A percentile compares a stretch with the other conserved stretches of the same genome.
Conservation (phyloP, 495 filamentous ascomycete genomes). For the Hyaloscypha bicolor region DNA sequence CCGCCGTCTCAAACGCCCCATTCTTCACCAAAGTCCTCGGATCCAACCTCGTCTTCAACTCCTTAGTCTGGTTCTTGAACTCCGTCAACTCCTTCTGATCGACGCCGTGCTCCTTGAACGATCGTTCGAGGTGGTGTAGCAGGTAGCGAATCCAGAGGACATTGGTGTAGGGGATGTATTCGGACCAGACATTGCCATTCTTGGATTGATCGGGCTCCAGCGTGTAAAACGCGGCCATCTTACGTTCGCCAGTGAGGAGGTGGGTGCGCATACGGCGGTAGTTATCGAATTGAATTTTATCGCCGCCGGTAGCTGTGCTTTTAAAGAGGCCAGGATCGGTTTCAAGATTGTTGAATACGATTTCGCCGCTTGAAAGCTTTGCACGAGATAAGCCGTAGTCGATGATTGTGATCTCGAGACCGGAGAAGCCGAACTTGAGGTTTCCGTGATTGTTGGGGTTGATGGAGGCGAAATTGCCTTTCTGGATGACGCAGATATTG, state of each 20-base stretch:
- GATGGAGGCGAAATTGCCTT: constrained; percentile 8
- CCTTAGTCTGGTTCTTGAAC: constrained; percentile 43
- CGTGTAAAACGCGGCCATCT: constrained; percentile 33
- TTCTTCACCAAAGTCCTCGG: constrained; percentile 33
- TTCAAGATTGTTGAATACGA: constrained; percentile 53
- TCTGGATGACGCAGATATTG: constrained; percentile 74
- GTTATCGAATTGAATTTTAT: constrained; percentile 33
- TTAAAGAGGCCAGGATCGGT: constrained; percentile 51
- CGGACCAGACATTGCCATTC: constrained; percentile 36
- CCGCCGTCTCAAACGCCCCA: constrained; percentile 27
- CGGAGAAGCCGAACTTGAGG: constrained; percentile 64
- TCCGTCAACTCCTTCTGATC: constrained; percentile 9
- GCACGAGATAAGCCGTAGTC: constrained; percentile 88
- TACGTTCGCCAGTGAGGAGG: constrained; percentile 41
- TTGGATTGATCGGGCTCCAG: constrained; percentile 7
- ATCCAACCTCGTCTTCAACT: constrained; percentile 46
- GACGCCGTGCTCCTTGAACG: constrained; percentile 7
- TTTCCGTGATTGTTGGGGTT: constrained; percentile 7
- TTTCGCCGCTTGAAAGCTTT: constrained; percentile 13
- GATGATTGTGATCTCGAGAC: constrained; percentile 78
- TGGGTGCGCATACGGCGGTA: constrained; percentile 50
- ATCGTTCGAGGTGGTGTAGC: constrained; percentile 30
- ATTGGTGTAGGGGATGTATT: constrained; percentile 50
- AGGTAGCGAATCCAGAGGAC: constrained; percentile 56
- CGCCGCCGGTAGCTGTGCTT: not conserved